These are phyloP conservation scores for Schizophyllum amplum DNA, from an alignment of 1,284 basidiomycete species.

Conservation along the genomic window DNA sequence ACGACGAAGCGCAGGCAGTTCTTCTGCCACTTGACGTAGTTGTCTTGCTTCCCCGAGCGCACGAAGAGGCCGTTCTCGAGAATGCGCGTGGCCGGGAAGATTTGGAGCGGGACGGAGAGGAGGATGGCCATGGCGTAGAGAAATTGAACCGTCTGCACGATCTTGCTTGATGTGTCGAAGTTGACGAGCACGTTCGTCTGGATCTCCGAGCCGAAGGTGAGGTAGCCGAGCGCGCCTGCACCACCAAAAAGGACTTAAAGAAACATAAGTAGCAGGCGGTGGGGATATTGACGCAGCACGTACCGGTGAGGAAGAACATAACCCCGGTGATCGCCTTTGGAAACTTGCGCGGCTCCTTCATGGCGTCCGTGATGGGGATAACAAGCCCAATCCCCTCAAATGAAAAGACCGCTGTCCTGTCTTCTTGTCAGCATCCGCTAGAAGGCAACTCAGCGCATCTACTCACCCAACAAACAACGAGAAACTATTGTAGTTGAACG, in stretches of 20 bases:
- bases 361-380: slow-evolving; percentile 95
- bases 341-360: slow-evolving; percentile 93
- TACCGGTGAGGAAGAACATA: slow-evolving; percentile 76
- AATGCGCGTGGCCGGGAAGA: slow-evolving; percentile 96
- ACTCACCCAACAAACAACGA: slow-evolving; percentile 86
- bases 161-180: slow-evolving; percentile 75
- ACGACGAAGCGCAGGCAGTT: slow-evolving; percentile 80
- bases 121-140: slow-evolving; percentile 91
- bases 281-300: slow-evolving; percentile 13
- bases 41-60: slow-evolving; percentile 73
- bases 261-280: slow-evolving; percentile 3
- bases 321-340: slow-evolving; percentile 84
- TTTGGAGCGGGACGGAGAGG: slow-evolving; percentile 88
- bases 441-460: not conserved
- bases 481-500: slow-evolving; percentile 89
- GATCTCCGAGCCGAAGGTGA: slow-evolving; percentile 82
- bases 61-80: slow-evolving; percentile 93
- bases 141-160: slow-evolving; percentile 85
- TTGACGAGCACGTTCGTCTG: slow-evolving; percentile 96
- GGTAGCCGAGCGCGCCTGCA: slow-evolving; percentile 84
- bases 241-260: slow-evolving; percentile 75
- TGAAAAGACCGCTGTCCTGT: slow-evolving; percentile 92
- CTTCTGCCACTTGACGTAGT: slow-evolving; percentile 83
- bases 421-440: slow-evolving; percentile 6
- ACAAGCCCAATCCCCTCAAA: slow-evolving; percentile 98